Base-by-base conservation (phyloP, 2,329 filamentous ascomycete species). In the Aurifilum marmelostoma region DNA sequence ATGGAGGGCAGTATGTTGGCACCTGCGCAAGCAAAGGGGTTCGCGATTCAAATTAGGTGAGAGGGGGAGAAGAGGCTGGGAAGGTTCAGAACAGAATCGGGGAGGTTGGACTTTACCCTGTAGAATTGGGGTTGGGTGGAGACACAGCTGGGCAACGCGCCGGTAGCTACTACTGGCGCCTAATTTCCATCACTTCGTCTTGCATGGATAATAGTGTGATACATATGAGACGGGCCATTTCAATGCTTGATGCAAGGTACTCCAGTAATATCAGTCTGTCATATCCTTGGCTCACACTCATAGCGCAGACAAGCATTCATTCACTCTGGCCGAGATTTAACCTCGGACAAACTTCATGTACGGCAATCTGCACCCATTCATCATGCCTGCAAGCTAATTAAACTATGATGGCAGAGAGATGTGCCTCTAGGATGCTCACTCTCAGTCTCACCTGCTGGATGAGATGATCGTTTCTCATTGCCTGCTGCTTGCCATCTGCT, bases 101-200 rank as follows among this genome's bases (percentile, higher is more conserved):
- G 69, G 69, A 69, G 69, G 69, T 69, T 71, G 69, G 69, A 63
- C 67, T 64, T 66, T 66, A 69, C 67, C 63, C 66, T 32, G n/a
- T 58, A 43, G 47, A 63, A 64, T 67, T 67, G 69, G 69, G 52
- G 66, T 43, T n/a, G 3, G 32, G 63, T 68, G 59, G 56, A 56
- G 62, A 63, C 61, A 58, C 69, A 65, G 56, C 66, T 68, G 39
- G 58, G 32, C 39, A 63, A 64, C 69, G 66, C 58, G 58, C 47
- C 37, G 66, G 59, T 56, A 47, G 34, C 52, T 56, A 34, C 52
- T 43, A 21, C n/a, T 37, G 32, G 16, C 37, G 58, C 64, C 66
- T 70, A 70, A 64, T 59, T 63, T 32, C n/a, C 52, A 68, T 63
- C 59, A 43, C 12, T 21, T 12, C 24, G 34, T 56, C 29, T 47